These are phyloP conservation scores for Cercospora sojina DNA, from an alignment of 2,329 filamentous ascomycete species.

Conservation along the genomic window DNA sequence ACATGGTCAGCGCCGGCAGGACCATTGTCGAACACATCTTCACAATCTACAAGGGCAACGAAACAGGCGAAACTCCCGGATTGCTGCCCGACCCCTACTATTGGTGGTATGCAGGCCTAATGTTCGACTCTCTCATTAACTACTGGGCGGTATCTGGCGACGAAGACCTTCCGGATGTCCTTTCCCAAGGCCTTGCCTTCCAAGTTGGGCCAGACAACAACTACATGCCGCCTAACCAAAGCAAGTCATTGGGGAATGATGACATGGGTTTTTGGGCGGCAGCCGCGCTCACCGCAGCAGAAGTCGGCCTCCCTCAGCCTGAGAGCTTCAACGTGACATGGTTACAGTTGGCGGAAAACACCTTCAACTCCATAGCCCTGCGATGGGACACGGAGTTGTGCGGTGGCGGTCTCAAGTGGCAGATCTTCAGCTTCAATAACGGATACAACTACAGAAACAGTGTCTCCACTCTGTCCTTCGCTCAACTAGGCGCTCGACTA, in stretches of 20 bases:
- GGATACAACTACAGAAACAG: conserved; percentile 83
- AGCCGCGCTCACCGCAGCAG: conserved; percentile 75
- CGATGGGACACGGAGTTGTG: conserved; percentile 72
- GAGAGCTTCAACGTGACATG: conserved; percentile 46
- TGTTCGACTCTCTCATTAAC: conserved; percentile 68
- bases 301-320: conserved; percentile 65
- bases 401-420: conserved; percentile 54
- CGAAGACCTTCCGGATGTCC: conserved; percentile 58
- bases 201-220: conserved; percentile 61
- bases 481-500: conserved; percentile 67
- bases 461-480: conserved; percentile 78
- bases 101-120: conserved; percentile 66
- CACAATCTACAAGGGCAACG: conserved; percentile 15
- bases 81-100: conserved; percentile 39
- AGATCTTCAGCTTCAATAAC: conserved; percentile 74
- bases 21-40: conserved; percentile 24
- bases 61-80: conserved; percentile 24
- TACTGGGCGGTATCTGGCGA: conserved; percentile 68
- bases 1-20: conserved; percentile 19
- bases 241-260: conserved; percentile 47
- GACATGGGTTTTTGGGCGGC: conserved; percentile 76
- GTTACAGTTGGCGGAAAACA: conserved; percentile 68
- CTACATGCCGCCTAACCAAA: conserved; percentile 55
- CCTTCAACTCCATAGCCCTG: conserved; percentile 72
- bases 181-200: conserved; percentile 59